Evolutionary conservation across 495 filamentous ascomycete species (phyloP), one percentile per base, ranked within the genome.

Genomic region (Daldinia decipiens): DNA sequence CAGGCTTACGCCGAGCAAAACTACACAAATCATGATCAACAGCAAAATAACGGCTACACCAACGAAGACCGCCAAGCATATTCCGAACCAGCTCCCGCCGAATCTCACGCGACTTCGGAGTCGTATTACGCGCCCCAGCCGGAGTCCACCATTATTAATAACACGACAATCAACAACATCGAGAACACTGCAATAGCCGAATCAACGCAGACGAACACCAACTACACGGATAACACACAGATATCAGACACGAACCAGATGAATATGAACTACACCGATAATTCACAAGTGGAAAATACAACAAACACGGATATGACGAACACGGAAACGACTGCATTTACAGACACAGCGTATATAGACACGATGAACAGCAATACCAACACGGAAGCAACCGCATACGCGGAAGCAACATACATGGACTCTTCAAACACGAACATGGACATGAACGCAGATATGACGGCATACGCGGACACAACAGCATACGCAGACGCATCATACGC

Each of bases 111-210:
- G 60, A 54, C 45, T 62, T 54, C 55, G 0, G 68, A 72, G 21
- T 5, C 59, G 15, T 60, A 73, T 39, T 53, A 27, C 8, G 62
- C 32, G 7, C 56, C 70, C 2, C 65, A 40, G 13, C 36, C 56
- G 6, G 66, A 69, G 3, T 68, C 55, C 24, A 70, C 59, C 4
- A 58, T 59, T 24, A 67, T 65, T 31, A 73, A 64, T 34, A 67
- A 70, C 54, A 69, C 62, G 24, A 45, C 52, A 1, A 73, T 69
- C 31, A 67, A 67, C 36, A 67, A 70, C 27, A 52, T 67, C 0
- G 52, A 70, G 39, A 74, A 70, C 26, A 64, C 56, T 0, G 58
- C 62, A 15, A 58, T 61, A 1, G 51, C 45, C 11, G 56, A 65
- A 4, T 17, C 62, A 19, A 45, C 50, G 38, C 50, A 50, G 34